Percentiles rank a stretch among this genome's conserved stretches.
Conservation (phyloP, 176 grass and related monocot genomes). For the Canna indica region DNA sequence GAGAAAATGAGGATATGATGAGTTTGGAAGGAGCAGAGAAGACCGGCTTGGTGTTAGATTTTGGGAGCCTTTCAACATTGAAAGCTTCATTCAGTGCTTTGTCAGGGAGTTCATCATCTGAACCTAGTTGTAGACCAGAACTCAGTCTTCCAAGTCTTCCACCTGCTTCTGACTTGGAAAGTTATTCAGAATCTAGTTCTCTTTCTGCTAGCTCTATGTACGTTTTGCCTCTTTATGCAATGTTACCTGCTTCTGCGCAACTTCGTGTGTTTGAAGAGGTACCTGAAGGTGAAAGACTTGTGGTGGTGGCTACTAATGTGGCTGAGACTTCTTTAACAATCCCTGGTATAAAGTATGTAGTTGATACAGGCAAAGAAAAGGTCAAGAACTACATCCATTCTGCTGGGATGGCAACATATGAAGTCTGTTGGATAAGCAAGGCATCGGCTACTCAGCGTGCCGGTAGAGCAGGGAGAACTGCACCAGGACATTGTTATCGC, state of each 20-base stretch:
- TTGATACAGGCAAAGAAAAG: slow-evolving; percentile 97
- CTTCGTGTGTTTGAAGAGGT: slow-evolving; percentile 75
- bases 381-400: slow-evolving; percentile 78
- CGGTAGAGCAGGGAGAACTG: slow-evolving; percentile 86
- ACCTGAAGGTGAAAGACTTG: slow-evolving; percentile 65
- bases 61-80: slow-evolving; percentile 47
- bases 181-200: slow-evolving; percentile 11
- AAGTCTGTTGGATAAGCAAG: slow-evolving; percentile 96
- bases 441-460: slow-evolving; percentile 79
- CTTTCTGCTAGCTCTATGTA: slow-evolving; percentile 26
- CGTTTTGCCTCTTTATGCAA: slow-evolving; percentile 87
- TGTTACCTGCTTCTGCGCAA: slow-evolving; percentile 83
- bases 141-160: slow-evolving; percentile 19
- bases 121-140: slow-evolving; percentile 17
- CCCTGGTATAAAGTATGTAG: slow-evolving; percentile 87
- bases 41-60: slow-evolving; percentile 43
- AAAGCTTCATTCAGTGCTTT: slow-evolving; percentile 73
- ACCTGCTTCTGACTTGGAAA: slow-evolving; percentile 16
- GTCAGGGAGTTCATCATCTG: slow-evolving; percentile 29
- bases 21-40: slow-evolving; percentile 38
- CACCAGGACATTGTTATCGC: slow-evolving; percentile 87
- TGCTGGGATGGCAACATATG: slow-evolving; percentile 71
- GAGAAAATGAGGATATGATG: slow-evolving; percentile 45
- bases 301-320: slow-evolving; percentile 97
- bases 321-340: slow-evolving; percentile 95